phyloP scores from a whole-genome alignment of 2,329 filamentous ascomycete species.

The Aspergillus aculeatus region DNA sequence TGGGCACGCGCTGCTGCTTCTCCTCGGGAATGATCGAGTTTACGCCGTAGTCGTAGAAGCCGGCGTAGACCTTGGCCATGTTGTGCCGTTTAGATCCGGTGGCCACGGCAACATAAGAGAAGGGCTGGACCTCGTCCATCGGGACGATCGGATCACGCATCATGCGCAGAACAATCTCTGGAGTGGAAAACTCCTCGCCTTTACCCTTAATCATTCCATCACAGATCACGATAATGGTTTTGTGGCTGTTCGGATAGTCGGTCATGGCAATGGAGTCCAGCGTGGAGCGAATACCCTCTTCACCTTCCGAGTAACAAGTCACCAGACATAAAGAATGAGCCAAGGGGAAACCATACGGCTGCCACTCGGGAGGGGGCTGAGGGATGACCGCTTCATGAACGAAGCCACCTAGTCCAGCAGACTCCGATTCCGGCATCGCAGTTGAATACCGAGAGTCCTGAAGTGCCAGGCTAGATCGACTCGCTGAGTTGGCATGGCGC shows the following conservation, averaged over 20 bases:
- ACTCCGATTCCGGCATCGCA: slow-evolving; percentile 61
- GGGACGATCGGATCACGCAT: slow-evolving; percentile 84
- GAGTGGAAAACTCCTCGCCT: slow-evolving; percentile 81
- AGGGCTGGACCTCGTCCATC: slow-evolving; percentile 79
- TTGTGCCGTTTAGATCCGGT: slow-evolving; percentile 97
- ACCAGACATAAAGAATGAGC: slow-evolving; percentile 93
- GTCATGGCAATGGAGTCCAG: slow-evolving; percentile 95
- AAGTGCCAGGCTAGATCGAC: slow-evolving; percentile 58
- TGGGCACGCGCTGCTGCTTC: slow-evolving; percentile 94
- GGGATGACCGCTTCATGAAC: slow-evolving; percentile 95
- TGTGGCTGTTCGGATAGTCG: slow-evolving; percentile 99
- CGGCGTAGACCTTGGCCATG: slow-evolving; percentile 97
- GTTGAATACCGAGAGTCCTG: slow-evolving; percentile 57
- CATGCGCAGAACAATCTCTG: slow-evolving; percentile 88
- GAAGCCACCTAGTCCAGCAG: slow-evolving; percentile 83
- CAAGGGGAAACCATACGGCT: slow-evolving; percentile 92
- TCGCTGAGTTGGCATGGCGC: slow-evolving; percentile 42
- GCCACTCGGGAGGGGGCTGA: slow-evolving; percentile 94
- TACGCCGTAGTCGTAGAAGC: slow-evolving; percentile 94
- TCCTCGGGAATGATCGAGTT: slow-evolving; percentile 75
- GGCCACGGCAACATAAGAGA: slow-evolving; percentile 94
- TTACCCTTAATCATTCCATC: slow-evolving; percentile 97
- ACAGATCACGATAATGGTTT: slow-evolving; percentile 92
- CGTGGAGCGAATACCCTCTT: slow-evolving; percentile 86
- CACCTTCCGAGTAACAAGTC: slow-evolving; percentile 95